Evolutionary conservation across 176 grass and related monocot species (phyloP).

Genomic region (Raddia distichophylla): DNA sequence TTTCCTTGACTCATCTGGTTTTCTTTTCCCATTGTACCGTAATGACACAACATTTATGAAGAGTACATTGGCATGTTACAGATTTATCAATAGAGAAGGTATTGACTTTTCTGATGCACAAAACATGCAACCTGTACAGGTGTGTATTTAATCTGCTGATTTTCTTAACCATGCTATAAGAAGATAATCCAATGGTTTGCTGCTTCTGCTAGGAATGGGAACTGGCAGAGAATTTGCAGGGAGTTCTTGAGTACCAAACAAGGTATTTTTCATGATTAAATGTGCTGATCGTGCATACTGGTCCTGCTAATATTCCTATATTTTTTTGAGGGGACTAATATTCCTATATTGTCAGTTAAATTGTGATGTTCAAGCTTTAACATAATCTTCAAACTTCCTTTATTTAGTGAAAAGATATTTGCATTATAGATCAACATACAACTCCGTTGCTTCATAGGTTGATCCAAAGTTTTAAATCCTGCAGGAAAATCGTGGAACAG

Average conservation of each 20-base stretch:
- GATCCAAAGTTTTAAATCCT: too few species aligned
- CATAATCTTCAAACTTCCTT: background rate
- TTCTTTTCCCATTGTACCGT: conserved; percentile 9
- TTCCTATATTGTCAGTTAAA: conserved; percentile 19
- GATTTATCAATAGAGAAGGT: conserved; percentile 96
- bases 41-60: conserved; percentile 37
- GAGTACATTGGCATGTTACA: conserved; percentile 45
- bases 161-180: conserved; percentile 32
- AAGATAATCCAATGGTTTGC: conserved; percentile 21
- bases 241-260: conserved; percentile 96
- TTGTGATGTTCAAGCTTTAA: background rate
- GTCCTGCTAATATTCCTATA: conserved; percentile 3
- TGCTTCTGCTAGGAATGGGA: conserved; percentile 91
- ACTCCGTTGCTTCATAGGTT: conserved; percentile 2
- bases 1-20: background rate
- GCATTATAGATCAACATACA: background rate
- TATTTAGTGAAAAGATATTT: background rate
- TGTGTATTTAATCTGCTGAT: conserved; percentile 35
- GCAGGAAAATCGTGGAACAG: too few species aligned
- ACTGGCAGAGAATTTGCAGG: conserved; percentile 88
- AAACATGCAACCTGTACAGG: conserved; percentile 97
- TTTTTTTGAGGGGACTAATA: background rate
- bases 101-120: conserved; percentile 98
- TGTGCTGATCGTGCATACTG: background rate
- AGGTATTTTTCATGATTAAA: conserved; percentile 48